Base-by-base conservation (phyloP, 352 stramenopile species). In the Plasmopara halstedii region DNA sequence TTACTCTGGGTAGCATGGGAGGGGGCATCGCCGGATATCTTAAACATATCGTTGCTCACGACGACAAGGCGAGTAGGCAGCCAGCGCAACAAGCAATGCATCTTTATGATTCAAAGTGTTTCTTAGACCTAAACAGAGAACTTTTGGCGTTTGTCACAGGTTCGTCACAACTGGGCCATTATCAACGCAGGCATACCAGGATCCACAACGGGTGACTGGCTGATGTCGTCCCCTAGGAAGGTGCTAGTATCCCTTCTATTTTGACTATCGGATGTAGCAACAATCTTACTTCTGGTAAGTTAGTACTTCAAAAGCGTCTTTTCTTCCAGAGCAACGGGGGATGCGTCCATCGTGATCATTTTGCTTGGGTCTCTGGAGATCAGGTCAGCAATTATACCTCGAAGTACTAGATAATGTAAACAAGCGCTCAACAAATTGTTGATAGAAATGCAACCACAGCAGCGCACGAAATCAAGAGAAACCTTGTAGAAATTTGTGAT, bases 321-420 rank as follows among this genome's bases (percentile, higher is more conserved):
- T 47, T 64, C 48, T n/a, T 67, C 70, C 33, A 59, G 50, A 37
- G 64, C 59, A 47, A 81, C 63, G 39, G 40, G 62, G 11, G 78
- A 92, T 43, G 81, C 78, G 20, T 81, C 83, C 18, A 84, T 92
- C 39, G 78, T 92, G 44, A 60, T 89, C 49, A 59, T 92, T 48
- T 53, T 92, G 10, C 70, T 89, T 15, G 81, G 80, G 27, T 90
- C 78, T n/a, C 57, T 64, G 4, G 78, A 90, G 29, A 54, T 80
- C 33, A 66, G 58, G 78, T 90, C 31, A 17, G 11, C 2, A 35
- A 35, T 35, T 10, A 35, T 35, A 6, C 6, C 31, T 35, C 26
- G 11, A 31, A 31, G 6, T 31, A 31, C 11, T 31, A 11, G 6
- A 11, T 31, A 11, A 31, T 8, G n/a, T 14, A 2, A 10, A 15